A percentile compares a stretch with the other conserved stretches of the same genome.
These are phyloP conservation scores for Neoboletus subvelutipes DNA, from an alignment of 768 basidiomycete species.

Conservation along the genomic window DNA sequence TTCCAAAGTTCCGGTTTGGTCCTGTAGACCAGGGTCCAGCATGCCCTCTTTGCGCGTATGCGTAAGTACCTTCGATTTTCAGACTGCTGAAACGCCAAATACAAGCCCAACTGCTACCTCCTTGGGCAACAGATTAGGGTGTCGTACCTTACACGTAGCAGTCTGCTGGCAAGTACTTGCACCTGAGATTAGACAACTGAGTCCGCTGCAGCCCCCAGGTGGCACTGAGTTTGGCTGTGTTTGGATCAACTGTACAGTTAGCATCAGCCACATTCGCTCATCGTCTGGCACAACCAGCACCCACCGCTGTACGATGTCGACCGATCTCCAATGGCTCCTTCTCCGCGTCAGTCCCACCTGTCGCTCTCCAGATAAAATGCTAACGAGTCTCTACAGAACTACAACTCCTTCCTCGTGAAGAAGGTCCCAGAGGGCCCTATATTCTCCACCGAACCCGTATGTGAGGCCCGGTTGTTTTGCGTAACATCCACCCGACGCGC, in stretches of 20 bases:
- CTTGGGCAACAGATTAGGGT: too few relatives aligned
- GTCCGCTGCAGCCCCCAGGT: not conserved
- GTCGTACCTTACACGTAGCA: not conserved
- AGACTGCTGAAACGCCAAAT: not conserved
- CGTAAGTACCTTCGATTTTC: not conserved
- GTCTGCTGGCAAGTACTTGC: not conserved
- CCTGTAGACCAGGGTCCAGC: too few relatives aligned
- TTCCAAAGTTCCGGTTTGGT: too few relatives aligned
- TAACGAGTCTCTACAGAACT: conserved; percentile 47
- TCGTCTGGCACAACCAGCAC: conserved; percentile 16
- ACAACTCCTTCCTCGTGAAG: conserved; percentile 87
- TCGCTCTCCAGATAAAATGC: not conserved
- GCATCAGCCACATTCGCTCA: conserved; percentile 31
- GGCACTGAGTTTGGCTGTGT: conserved; percentile 22
- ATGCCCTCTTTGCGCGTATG: too few relatives aligned
- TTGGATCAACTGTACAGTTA: conserved; percentile 34
- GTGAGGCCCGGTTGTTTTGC: conserved; percentile 27
- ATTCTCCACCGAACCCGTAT: conserved; percentile 83
- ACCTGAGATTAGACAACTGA: too few relatives aligned
- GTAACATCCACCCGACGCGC: conserved; percentile 6
- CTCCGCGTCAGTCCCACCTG: conserved; percentile 62
- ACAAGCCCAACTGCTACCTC: too few relatives aligned
- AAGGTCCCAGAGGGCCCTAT: conserved; percentile 65
- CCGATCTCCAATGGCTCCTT: conserved; percentile 93
- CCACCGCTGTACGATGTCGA: conserved; percentile 59